These are phyloP conservation scores for Aotearoamyces nothofagi DNA, from an alignment of 2,329 filamentous ascomycete genomes.

Conservation along the genomic window DNA sequence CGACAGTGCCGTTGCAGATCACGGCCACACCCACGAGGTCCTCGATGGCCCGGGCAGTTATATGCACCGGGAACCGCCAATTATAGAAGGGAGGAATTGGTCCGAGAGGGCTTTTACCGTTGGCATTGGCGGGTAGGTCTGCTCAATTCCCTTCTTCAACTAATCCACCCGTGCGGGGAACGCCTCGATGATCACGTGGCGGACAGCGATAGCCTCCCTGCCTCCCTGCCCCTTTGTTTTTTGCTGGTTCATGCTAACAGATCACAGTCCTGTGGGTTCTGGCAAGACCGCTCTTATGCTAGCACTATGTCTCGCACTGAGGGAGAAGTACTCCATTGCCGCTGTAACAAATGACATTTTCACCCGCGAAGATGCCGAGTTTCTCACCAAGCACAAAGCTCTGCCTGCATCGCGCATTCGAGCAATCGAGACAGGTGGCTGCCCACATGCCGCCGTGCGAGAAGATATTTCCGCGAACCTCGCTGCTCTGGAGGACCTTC, in stretches of 20 bases:
- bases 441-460: constrained; percentile 90
- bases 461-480: constrained; percentile 95
- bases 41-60: constrained; percentile 88
- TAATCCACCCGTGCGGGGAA: neutral
- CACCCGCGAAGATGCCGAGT: constrained; percentile 95
- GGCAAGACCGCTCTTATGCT: constrained; percentile 98
- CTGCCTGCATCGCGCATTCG: constrained; percentile 73
- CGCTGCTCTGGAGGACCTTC: constrained; percentile 78
- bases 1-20: constrained; percentile 44
- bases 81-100: constrained; percentile 80
- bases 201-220: neutral
- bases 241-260: constrained; percentile 2
- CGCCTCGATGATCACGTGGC: neutral
- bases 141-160: neutral
- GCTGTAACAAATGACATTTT: constrained; percentile 99
- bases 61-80: constrained; percentile 80
- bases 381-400: constrained; percentile 75
- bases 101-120: constrained; percentile 82
- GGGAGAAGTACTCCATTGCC: constrained; percentile 70
- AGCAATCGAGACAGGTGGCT: constrained; percentile 95
- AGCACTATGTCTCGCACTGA: constrained; percentile 72
- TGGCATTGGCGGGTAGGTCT: constrained; percentile 80
- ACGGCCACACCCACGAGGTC: constrained; percentile 93
- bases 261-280: constrained; percentile 71
- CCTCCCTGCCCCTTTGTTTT: neutral